phyloP scores from a whole-genome alignment of 2,329 filamentous ascomycete genomes.

The Cladophialophora immunda region DNA sequence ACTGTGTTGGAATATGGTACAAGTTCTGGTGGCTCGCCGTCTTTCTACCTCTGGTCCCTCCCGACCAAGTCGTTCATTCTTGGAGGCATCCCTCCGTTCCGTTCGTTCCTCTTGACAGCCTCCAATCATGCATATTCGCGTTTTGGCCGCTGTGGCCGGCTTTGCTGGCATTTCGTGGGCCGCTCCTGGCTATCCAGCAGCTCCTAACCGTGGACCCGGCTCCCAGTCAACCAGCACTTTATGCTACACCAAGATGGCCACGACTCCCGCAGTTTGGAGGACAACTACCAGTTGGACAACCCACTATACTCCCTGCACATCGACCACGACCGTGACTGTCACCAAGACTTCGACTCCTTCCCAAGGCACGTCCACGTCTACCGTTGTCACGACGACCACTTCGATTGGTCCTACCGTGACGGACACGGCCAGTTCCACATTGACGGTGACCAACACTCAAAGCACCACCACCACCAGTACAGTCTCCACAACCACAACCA shows the following conservation, averaged over 20 bases:
- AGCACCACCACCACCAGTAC: conserved; percentile 3
- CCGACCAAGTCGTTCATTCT: conserved; percentile 6
- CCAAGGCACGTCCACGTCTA: conserved; percentile 6
- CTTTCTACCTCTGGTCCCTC: conserved; percentile 4
- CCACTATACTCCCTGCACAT: conserved; percentile 5
- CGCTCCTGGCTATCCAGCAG: conserved; percentile 7
- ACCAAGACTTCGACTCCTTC: conserved; percentile 8
- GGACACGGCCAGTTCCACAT: conserved; percentile 1
- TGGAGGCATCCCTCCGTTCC: conserved; percentile 7
- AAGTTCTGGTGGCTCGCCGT: conserved; percentile 7
- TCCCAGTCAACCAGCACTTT: conserved; percentile 6
- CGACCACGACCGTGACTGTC: conserved; percentile 4
- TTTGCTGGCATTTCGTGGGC: conserved; percentile 6
- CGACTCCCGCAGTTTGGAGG: conserved; percentile 2
- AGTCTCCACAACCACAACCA: conserved; percentile 6
- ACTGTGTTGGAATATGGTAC: conserved; percentile 2
- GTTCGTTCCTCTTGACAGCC: not conserved
- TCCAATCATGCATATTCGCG: conserved; percentile 7
- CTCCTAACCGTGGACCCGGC: conserved; percentile 4
- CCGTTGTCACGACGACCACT: conserved; percentile 7
- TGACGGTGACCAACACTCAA: conserved; percentile 6
- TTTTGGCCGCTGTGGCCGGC: conserved; percentile 2
- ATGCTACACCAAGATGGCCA: conserved; percentile 5
- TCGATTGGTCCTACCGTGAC: conserved; percentile 3
- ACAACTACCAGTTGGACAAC: conserved; percentile 6